Base-by-base conservation (phyloP, 2,329 filamentous ascomycete species). In the Seiridium cupressi region DNA sequence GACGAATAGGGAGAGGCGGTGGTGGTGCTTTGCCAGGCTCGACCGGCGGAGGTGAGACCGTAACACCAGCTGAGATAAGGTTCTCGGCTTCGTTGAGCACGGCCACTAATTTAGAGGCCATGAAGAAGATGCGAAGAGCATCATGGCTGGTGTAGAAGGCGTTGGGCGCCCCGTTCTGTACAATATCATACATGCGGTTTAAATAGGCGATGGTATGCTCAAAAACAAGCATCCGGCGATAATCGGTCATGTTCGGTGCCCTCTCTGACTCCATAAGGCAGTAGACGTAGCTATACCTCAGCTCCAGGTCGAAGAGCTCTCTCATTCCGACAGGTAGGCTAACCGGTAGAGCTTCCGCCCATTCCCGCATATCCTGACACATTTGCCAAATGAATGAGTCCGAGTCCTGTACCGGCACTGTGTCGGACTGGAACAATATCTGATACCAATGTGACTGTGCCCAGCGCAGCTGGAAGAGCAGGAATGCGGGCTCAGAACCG, bases 381-480 rank as follows among this genome's bases (percentile, higher is more conserved):
- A 88, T 88, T 60, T 87, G 84, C 88, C 90, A 93, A 51, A 93
- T 84, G 70, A 90, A 92, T 0, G 83, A 82, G 9, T 89, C 83
- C 1, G 91, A 83, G 57, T 93, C 87, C 18, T 85, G 79, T 60
- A 92, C 82, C n/a, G 86, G 84, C 2, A 84, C 80, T 1, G 88
- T 84, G 8, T 90, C 89, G 18, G 88, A 90, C 69, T 95, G 92
- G 70, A 95, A 95, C 3, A 97, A 84, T 31, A 89, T 86, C 69
- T 96, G 93, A 68, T 98, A 98, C 86, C 92, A 97, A 55, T 84
- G 84, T 0, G 95, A 98, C 72, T 98, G 90, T 5, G 92, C 85
- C 61, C 89, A 85, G n/a, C 94, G 89, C 7, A 98, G 85, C 67
- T 89, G 88, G 71, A 97, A 94, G 2, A 97, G 78, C 18, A 93